phyloP scores from a whole-genome alignment of 768 basidiomycete species.

The Lentinula edodes region DNA sequence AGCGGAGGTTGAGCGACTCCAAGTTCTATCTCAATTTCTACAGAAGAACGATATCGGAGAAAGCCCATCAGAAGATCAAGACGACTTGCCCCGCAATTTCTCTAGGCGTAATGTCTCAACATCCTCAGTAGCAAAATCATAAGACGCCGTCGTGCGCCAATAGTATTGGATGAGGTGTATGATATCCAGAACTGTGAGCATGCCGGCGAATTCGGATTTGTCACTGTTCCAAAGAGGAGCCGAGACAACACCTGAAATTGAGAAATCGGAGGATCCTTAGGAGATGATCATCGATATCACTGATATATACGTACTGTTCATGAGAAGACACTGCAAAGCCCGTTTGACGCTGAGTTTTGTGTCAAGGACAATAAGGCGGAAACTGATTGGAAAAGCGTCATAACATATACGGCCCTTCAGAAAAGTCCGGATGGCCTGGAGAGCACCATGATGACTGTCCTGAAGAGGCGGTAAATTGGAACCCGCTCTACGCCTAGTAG shows the following conservation, averaged over 20 bases:
- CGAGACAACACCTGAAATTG: conserved; percentile 80
- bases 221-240: conserved; percentile 98
- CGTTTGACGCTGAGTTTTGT: conserved; percentile 95
- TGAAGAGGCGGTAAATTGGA: conserved; percentile 57
- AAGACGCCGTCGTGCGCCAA: conserved; percentile 81
- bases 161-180: conserved; percentile 99
- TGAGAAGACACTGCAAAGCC: conserved; percentile 79
- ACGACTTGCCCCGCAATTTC: conserved; percentile 71
- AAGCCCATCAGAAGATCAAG: not conserved
- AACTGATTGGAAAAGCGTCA: conserved; percentile 96
- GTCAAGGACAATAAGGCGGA: conserved; percentile 94
- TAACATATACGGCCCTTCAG: conserved; percentile 85
- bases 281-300: conserved; percentile 4
- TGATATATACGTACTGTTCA: conserved; percentile 52
- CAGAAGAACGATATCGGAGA: conserved; percentile 7
- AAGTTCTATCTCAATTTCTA: conserved; percentile 91
- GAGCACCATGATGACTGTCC: conserved; percentile 66
- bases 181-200: conserved; percentile 99
- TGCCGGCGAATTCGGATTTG: conserved; percentile 87
- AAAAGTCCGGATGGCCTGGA: conserved; percentile 70
- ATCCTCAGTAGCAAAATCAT: conserved; percentile 81
- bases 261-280: conserved; percentile 8
- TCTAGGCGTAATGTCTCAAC: conserved; percentile 91
- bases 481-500: conserved; percentile 48
- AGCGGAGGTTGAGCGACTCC: conserved; percentile 91